phyloP scores from a whole-genome alignment of 108 stramenopile species.

The Skeletonema menzelii region DNA sequence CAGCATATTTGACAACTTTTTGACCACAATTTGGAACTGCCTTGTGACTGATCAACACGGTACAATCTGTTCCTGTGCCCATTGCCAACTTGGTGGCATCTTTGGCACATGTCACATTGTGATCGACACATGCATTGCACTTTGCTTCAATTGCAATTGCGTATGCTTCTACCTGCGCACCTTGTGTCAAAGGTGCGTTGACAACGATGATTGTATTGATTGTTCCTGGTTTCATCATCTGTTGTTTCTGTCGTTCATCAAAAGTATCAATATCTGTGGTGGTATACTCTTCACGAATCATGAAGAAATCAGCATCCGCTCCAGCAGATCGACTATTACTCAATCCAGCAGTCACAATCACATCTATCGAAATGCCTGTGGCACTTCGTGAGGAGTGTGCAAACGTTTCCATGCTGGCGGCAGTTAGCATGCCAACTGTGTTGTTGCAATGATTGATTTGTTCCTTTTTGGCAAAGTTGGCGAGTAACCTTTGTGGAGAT shows the following conservation, averaged over 20 bases:
- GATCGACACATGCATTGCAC: constrained; percentile 26
- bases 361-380: constrained; percentile 33
- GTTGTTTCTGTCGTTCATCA: background rate
- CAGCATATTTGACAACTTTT: constrained; percentile 32
- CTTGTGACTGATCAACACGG: constrained; percentile 13
- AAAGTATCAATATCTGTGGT: background rate
- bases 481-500: constrained; percentile 6
- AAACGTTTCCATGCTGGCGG: constrained; percentile 48
- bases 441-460: background rate
- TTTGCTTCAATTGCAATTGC: constrained; percentile 56
- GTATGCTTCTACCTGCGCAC: constrained; percentile 52
- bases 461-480: constrained; percentile 14
- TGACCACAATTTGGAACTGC: background rate
- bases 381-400: constrained; percentile 20
- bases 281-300: constrained; percentile 7
- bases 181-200: constrained; percentile 21
- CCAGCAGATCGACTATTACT: constrained; percentile 41
- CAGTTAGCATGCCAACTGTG: constrained; percentile 49
- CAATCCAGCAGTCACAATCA: constrained; percentile 52
- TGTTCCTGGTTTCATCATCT: constrained; percentile 27
- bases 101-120: constrained; percentile 40
- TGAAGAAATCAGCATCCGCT: constrained; percentile 53
- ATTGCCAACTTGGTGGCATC: constrained; percentile 11
- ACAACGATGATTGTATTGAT: constrained; percentile 54
- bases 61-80: constrained; percentile 57